Percentiles rank a stretch among this genome's conserved stretches.
phyloP scores from a whole-genome alignment of 495 filamentous ascomycete genomes.

The Hypoxylon rickii region DNA sequence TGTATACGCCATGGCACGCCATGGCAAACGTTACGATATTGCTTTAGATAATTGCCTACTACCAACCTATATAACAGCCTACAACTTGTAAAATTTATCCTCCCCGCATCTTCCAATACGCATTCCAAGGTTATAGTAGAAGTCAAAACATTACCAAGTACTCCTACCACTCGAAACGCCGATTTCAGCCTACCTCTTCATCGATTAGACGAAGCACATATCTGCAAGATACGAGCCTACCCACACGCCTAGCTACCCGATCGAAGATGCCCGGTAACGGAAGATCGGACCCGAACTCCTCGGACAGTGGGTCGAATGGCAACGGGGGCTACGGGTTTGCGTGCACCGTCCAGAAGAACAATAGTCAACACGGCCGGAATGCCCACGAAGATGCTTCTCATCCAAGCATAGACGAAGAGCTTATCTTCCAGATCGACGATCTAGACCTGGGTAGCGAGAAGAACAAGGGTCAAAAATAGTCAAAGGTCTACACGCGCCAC shows the following conservation, averaged over 20 bases:
- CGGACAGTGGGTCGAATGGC: neutral
- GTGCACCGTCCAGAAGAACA: slow-evolving; percentile 1
- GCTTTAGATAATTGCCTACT: slow-evolving; percentile 12
- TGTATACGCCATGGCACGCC: too few species aligned
- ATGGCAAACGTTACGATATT: slow-evolving; percentile 18
- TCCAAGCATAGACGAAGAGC: slow-evolving; percentile 9
- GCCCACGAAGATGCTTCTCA: neutral
- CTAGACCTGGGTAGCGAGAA: slow-evolving; percentile 1
- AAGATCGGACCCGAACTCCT: neutral
- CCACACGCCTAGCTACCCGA: neutral
- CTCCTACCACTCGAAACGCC: too few species aligned
- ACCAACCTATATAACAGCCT: too few species aligned
- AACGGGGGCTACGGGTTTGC: neutral
- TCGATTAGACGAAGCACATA: too few species aligned
- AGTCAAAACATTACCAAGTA: too few species aligned
- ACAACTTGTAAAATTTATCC: too few species aligned
- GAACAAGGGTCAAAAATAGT: neutral
- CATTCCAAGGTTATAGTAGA: neutral
- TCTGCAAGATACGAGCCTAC: too few species aligned
- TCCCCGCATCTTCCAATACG: slow-evolving; percentile 22
- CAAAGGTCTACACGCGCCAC: too few species aligned
- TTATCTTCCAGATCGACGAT: slow-evolving; percentile 24
- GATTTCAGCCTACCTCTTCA: too few species aligned
- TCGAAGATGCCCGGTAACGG: slow-evolving; percentile 12
- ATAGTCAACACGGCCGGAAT: neutral